Conservation (phyloP, 495 filamentous ascomycete species). For the Podospora sp. region DNA sequence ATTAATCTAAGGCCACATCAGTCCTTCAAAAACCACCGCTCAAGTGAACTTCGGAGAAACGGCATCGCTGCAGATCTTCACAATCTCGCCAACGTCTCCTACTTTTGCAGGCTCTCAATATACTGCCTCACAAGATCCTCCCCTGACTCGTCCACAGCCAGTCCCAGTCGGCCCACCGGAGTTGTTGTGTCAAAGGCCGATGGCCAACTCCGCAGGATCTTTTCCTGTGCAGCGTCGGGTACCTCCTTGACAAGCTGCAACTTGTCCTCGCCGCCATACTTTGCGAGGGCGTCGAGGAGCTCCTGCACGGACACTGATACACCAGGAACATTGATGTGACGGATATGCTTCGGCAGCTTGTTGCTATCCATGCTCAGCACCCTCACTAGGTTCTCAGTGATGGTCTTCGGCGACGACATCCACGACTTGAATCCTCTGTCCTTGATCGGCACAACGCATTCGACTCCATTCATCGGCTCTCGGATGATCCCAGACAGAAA, state of each 20-base stretch:
- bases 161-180: conserved; percentile 58
- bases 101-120: conserved; percentile 39
- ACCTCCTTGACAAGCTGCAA: conserved; percentile 65
- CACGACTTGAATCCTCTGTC: conserved; percentile 64
- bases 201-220: conserved; percentile 75
- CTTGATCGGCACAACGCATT: conserved; percentile 63
- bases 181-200: conserved; percentile 64
- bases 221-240: conserved; percentile 65
- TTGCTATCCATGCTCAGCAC: conserved; percentile 60
- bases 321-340: conserved; percentile 74
- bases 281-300: conserved; percentile 72
- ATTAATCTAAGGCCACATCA: conserved; percentile 4
- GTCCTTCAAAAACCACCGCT: not conserved
- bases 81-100: not conserved
- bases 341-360: conserved; percentile 56
- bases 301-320: conserved; percentile 71
- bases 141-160: conserved; percentile 53
- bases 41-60: not conserved
- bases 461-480: conserved; percentile 59
- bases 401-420: conserved; percentile 66
- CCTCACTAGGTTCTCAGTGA: conserved; percentile 71
- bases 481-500: conserved; percentile 71
- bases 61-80: not conserved
- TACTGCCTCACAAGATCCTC: conserved; percentile 45
- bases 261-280: conserved; percentile 69